Conservation (phyloP, 495 filamentous ascomycete genomes). For the Aspergillus sclerotioniger region DNA sequence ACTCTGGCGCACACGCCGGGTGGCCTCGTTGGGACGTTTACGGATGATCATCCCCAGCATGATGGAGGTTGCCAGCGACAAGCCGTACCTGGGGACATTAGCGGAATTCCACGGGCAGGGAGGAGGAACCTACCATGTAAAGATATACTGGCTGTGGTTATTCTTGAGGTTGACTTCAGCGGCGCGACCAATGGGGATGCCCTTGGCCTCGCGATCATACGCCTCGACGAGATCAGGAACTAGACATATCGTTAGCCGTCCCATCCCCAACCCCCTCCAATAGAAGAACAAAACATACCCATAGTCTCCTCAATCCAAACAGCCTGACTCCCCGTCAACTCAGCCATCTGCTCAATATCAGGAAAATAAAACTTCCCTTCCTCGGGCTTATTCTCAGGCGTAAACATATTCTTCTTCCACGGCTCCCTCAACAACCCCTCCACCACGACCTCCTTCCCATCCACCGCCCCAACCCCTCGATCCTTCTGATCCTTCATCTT, state of each 20-base stretch:
- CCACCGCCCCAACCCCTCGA: slow-evolving; percentile 54
- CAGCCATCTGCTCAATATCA: slow-evolving; percentile 92
- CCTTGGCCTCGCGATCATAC: slow-evolving; percentile 69
- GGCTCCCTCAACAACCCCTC: slow-evolving; percentile 85
- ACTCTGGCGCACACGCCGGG: slow-evolving; percentile 75
- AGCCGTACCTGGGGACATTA: slow-evolving; percentile 69
- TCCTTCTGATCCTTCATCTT: slow-evolving; percentile 61
- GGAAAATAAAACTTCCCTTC: slow-evolving; percentile 89
- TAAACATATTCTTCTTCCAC: slow-evolving; percentile 97
- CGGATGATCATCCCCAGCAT: slow-evolving; percentile 95
- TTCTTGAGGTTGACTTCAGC: slow-evolving; percentile 93
- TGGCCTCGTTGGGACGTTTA: slow-evolving; percentile 72
- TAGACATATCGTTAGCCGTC: slow-evolving; percentile 27
- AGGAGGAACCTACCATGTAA: slow-evolving; percentile 77
- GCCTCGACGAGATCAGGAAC: slow-evolving; percentile 73
- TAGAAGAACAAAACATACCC: slow-evolving; percentile 49
- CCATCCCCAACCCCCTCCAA: neutral
- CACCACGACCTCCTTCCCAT: slow-evolving; percentile 65
- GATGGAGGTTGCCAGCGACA: slow-evolving; percentile 80
- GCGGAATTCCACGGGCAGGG: slow-evolving; percentile 8
- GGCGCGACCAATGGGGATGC: slow-evolving; percentile 89
- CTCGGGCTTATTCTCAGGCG: slow-evolving; percentile 81
- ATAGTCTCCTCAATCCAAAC: slow-evolving; percentile 98
- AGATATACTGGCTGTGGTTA: slow-evolving; percentile 96
- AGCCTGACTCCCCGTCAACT: slow-evolving; percentile 73